phyloP scores from a whole-genome alignment of 2,329 filamentous ascomycete species.

The Pseudocercospora eumusae region DNA sequence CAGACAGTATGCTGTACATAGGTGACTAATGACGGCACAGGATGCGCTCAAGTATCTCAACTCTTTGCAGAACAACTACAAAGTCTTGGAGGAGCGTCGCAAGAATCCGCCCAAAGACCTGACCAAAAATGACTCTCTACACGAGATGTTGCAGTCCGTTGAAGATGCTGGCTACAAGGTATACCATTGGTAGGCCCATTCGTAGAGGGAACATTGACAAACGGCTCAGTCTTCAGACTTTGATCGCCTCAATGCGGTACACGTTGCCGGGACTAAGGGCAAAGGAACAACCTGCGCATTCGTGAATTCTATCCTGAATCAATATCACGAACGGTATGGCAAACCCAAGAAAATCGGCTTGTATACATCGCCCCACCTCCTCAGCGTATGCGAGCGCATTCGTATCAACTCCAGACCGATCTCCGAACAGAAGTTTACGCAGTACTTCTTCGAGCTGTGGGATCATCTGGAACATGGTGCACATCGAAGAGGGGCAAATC shows the following conservation, averaged over 20 bases:
- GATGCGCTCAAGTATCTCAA: not conserved
- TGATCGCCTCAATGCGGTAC: slow-evolving; percentile 48
- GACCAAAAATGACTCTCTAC: not conserved
- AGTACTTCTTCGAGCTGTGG: slow-evolving; percentile 9
- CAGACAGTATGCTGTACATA: not conserved
- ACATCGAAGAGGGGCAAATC: slow-evolving; percentile 12
- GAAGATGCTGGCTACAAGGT: not conserved
- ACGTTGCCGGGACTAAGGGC: slow-evolving; percentile 88
- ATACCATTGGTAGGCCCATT: not conserved
- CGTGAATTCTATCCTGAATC: slow-evolving; percentile 68
- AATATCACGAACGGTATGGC: not conserved
- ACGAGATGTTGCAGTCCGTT: not conserved
- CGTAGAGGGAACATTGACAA: not conserved
- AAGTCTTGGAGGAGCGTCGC: not conserved
- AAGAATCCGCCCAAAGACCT: not conserved
- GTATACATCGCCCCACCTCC: slow-evolving; percentile 82
- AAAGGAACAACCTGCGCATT: slow-evolving; percentile 85
- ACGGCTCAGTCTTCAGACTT: not conserved
- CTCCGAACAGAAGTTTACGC: slow-evolving; percentile 60
- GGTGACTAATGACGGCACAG: not conserved
- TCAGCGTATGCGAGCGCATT: slow-evolving; percentile 78
- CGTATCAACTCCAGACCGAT: slow-evolving; percentile 71
- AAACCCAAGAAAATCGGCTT: slow-evolving; percentile 57
- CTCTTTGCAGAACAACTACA: not conserved
- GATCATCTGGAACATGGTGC: not conserved